Evolutionary conservation across 257 asterid species (phyloP), one percentile per base, ranked within the genome.

Genomic region (Ilex aquifolium): DNA sequence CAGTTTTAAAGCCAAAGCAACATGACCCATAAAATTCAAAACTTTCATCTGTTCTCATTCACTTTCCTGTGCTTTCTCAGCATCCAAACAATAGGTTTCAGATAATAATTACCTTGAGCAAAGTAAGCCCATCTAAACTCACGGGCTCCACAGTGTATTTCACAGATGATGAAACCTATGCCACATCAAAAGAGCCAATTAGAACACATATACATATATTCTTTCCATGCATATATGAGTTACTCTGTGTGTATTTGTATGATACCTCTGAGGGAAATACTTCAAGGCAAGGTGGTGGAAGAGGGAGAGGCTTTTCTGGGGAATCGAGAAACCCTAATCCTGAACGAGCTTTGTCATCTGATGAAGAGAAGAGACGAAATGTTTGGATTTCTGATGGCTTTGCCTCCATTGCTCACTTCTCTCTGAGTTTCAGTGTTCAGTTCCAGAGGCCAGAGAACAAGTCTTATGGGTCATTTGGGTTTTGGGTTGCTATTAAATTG

Each of bases 251-350:
- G 42, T 46, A 12, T 14, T 15, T 53, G 11, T 4, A 5, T 7
- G 4, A 53, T 68, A 87, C 99, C 94, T 90, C 76, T 7, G 88
- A 82, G 56, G 80, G 70, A 62, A 73, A 74, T 69, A 92, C 78
- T 81, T 93, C 96, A 51, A 82, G 72, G 77, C 80, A 84, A 40
- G 96, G 92, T 59, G 97, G 99, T 15, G 85, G 90, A 2, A 36
- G 42, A 36, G 80, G 80, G 52, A 61, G 78, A 48, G 90, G 72
- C 61, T 79, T 76, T 55, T 80, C 85, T 0, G 85, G 76, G 71
- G 67, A 73, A 44, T 86, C 83, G 10, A 79, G 71, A 64, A 87
- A 85, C 5, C 87, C 85, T 59, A 66, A 70, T 10, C 78, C 90
- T 8, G 80, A 46, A 62, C 73, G 68, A 51, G 88, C 71, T 27